Conservation (phyloP, 2,329 filamentous ascomycete species). For the Stenocarpella maydis region DNA sequence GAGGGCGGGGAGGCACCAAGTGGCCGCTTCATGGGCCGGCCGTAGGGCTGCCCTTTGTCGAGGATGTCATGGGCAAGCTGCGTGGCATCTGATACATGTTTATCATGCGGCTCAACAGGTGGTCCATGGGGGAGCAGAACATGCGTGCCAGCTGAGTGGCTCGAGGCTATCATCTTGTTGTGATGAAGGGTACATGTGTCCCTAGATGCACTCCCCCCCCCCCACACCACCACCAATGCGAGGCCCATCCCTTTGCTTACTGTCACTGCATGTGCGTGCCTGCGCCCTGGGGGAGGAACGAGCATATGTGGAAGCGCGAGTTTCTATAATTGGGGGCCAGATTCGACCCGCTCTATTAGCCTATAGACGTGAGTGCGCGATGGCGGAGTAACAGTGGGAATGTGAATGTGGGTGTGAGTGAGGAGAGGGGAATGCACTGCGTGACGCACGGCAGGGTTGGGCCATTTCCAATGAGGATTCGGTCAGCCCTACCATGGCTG, state of each 20-base stretch:
- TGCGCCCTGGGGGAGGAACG: constrained; percentile 9
- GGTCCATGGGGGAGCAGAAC: background rate
- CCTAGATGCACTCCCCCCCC: constrained; percentile 13
- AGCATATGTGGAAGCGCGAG: background rate
- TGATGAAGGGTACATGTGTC: background rate
- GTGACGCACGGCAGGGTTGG: constrained; percentile 3
- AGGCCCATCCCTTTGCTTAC: constrained; percentile 19
- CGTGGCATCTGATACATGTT: constrained; percentile 20
- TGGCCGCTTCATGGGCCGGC: constrained; percentile 23
- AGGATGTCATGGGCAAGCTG: background rate
- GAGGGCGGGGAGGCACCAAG: background rate
- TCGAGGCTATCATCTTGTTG: background rate
- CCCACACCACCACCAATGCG: too few species aligned
- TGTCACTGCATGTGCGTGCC: background rate
- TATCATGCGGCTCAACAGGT: constrained; percentile 15
- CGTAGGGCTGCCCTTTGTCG: constrained; percentile 14
- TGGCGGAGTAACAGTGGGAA: constrained; percentile 2
- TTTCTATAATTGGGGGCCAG: constrained; percentile 31
- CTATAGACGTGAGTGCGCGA: background rate
- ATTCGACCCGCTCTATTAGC: constrained; percentile 9
- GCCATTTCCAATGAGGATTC: background rate
- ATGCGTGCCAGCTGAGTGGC: constrained; percentile 6
- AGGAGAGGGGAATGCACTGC: background rate
- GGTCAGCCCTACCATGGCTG: constrained; percentile 8
- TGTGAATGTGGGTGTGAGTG: background rate